Evolutionary conservation across 1,284 basidiomycete species (phyloP).

Genomic region (Dichomitus squalens): DNA sequence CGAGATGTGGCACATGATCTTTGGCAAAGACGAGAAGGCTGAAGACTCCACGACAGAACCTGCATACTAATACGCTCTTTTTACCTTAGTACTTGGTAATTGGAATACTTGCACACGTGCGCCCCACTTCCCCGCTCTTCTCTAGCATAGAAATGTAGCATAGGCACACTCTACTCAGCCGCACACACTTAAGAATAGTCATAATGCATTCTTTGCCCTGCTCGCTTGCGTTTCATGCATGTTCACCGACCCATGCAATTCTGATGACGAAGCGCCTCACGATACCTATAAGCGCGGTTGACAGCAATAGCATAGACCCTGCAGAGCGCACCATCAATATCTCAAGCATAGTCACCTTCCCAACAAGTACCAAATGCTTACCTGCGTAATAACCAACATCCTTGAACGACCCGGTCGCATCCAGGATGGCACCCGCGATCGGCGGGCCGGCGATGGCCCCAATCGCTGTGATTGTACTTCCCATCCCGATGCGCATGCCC

Average conservation of each 20-base stretch:
- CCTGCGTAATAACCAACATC: slow-evolving; percentile 60
- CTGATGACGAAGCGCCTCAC: not conserved
- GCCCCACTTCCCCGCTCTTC: not conserved
- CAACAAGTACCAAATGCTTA: slow-evolving; percentile 16
- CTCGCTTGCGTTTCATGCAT: too few species aligned
- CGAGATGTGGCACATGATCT: slow-evolving; percentile 62
- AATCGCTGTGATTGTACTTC: slow-evolving; percentile 45
- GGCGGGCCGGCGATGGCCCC: slow-evolving; percentile 51
- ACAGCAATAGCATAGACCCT: not conserved
- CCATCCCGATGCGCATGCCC: slow-evolving; percentile 55
- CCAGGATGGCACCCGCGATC: slow-evolving; percentile 53
- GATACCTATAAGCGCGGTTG: not conserved
- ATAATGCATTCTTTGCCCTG: too few species aligned
- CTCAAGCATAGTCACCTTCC: too few species aligned
- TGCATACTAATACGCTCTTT: not conserved
- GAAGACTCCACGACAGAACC: not conserved
- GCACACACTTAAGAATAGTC: not conserved
- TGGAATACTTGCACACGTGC: not conserved
- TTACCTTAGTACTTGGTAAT: not conserved
- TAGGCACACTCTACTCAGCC: not conserved
- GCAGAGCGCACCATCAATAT: not conserved
- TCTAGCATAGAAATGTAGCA: too few species aligned
- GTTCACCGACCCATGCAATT: too few species aligned
- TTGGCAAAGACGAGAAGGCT: slow-evolving; percentile 20
- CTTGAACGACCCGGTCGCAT: slow-evolving; percentile 41